phyloP scores from a whole-genome alignment of 2,329 filamentous ascomycete species.

The Fusarium torreyae region DNA sequence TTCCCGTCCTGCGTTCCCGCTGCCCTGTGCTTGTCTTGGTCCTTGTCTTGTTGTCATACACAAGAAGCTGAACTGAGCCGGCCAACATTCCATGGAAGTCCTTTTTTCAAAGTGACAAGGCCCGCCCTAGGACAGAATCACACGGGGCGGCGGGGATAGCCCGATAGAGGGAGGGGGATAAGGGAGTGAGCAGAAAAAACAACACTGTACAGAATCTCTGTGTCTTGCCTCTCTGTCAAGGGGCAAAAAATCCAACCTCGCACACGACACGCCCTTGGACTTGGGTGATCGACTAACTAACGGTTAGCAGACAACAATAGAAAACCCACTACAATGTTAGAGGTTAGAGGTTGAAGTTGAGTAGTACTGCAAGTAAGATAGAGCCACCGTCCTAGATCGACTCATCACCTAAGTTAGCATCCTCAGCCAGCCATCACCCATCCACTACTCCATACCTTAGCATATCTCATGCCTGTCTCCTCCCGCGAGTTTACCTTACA shows the following conservation, averaged over 20 bases:
- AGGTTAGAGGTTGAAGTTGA: neutral
- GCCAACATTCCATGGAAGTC: conserved; percentile 29
- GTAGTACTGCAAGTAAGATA: neutral
- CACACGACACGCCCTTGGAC: neutral
- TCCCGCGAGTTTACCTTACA: neutral
- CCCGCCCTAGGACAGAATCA: conserved; percentile 5
- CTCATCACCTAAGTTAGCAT: neutral
- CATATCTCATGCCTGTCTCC: neutral
- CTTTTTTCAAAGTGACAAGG: conserved; percentile 21
- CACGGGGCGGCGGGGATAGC: conserved; percentile 15
- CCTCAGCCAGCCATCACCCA: conserved; percentile 24
- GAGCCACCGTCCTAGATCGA: neutral
- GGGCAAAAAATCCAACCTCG: neutral
- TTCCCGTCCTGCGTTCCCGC: conserved; percentile 25
- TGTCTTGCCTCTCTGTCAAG: neutral
- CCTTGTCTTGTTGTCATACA: neutral
- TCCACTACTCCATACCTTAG: neutral
- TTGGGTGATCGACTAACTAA: conserved; percentile 2
- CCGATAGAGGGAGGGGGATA: conserved; percentile 1
- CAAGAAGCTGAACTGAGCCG: neutral
- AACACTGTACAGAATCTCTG: neutral
- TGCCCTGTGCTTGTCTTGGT: neutral
- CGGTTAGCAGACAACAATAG: neutral
- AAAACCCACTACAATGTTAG: neutral
- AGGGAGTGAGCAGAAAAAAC: neutral